A percentile compares a stretch with the other conserved stretches of the same genome.
Conservation (phyloP, 176 grass and related monocot genomes). For the Eragrostis curvula region DNA sequence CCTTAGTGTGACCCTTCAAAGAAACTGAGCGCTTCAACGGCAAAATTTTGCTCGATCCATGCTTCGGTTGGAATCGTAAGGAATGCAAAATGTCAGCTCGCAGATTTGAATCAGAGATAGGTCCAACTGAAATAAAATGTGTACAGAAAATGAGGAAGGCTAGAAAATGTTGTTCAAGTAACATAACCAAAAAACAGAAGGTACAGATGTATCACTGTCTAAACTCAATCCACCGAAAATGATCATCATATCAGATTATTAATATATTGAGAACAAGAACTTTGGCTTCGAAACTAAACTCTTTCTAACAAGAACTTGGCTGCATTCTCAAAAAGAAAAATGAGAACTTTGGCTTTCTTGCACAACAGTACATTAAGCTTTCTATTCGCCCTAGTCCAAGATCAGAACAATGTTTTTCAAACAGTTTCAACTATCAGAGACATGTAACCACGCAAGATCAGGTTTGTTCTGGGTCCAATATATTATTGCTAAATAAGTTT, state of each 20-base stretch:
- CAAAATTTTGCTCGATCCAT: conserved; percentile 39
- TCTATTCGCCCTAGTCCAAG: neutral
- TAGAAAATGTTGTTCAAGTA: neutral
- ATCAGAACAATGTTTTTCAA: neutral
- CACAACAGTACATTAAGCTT: neutral
- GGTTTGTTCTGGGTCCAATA: neutral
- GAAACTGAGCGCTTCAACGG: conserved; percentile 57
- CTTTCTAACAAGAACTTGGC: neutral
- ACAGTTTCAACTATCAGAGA: neutral
- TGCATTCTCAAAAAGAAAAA: neutral
- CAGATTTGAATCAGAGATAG: conserved; percentile 55
- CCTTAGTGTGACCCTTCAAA: conserved; percentile 62
- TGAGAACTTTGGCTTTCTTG: neutral
- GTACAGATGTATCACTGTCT: neutral
- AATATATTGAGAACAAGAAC: neutral
- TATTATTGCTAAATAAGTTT: neutral
- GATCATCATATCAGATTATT: neutral
- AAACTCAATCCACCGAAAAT: neutral
- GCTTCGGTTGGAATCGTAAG: conserved; percentile 46
- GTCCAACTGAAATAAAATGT: conserved; percentile 52
- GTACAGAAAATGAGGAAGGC: conserved; percentile 26
- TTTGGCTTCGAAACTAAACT: neutral
- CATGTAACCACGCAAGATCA: neutral
- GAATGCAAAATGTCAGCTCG: conserved; percentile 59
- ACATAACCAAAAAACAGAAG: neutral